These are phyloP conservation scores for Globisporangium viniferum DNA, from an alignment of 352 stramenopile genomes.

Conservation along the genomic window DNA sequence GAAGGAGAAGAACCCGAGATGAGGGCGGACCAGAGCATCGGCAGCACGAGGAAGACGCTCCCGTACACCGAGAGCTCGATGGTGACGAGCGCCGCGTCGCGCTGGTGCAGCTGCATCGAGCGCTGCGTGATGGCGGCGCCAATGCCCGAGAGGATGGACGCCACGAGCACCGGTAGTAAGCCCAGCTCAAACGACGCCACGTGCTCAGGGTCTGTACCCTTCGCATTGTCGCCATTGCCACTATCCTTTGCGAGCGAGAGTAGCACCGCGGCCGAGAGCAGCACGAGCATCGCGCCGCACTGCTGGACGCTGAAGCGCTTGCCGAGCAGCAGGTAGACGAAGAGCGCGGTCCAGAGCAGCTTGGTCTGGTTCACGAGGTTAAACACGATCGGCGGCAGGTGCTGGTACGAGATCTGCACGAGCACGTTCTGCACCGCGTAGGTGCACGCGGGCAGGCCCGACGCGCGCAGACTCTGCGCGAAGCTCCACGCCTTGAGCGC, in stretches of 20 bases:
- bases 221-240: neutral
- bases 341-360: constrained; percentile 76
- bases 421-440: constrained; percentile 88
- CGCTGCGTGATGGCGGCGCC: constrained; percentile 73
- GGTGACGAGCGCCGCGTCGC: constrained; percentile 71
- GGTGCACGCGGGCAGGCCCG: constrained; percentile 72
- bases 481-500: constrained; percentile 59
- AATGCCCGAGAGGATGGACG: constrained; percentile 72
- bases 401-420: constrained; percentile 80
- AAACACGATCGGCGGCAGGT: constrained; percentile 80
- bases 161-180: constrained; percentile 63
- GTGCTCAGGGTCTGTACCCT: constrained; percentile 2
- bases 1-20: constrained; percentile 9
- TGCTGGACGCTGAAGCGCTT: constrained; percentile 67
- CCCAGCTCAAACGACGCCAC: constrained; percentile 54
- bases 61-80: constrained; percentile 81
- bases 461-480: constrained; percentile 54
- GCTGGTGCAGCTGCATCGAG: constrained; percentile 73
- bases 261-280: constrained; percentile 63
- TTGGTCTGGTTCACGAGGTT: constrained; percentile 90
- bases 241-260: constrained; percentile 64
- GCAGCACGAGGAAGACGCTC: constrained; percentile 61
- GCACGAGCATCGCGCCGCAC: constrained; percentile 67
- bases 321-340: constrained; percentile 73
- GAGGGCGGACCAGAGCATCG: constrained; percentile 34